Evolutionary conservation across 768 basidiomycete species (phyloP).

Genomic region (Psilocybe cubensis): DNA sequence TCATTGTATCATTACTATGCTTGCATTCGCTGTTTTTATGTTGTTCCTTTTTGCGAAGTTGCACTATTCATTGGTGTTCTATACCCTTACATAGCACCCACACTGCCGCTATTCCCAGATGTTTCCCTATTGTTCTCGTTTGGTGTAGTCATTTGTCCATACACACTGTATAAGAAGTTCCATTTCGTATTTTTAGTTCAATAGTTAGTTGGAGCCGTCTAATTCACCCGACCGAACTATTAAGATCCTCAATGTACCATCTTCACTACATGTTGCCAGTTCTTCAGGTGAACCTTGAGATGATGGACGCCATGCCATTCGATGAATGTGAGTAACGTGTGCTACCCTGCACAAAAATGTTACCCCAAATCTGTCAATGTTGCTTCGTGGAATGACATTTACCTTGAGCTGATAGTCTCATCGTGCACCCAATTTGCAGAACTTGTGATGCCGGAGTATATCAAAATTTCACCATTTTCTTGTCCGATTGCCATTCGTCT

Average conservation of each 20-base stretch:
- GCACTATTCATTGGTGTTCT: conserved; percentile 62
- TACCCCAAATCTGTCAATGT: background rate
- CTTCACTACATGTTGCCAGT: conserved; percentile 90
- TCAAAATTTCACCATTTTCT: conserved; percentile 76
- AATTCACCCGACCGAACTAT: conserved; percentile 57
- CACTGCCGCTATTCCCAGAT: conserved; percentile 44
- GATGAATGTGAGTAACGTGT: conserved; percentile 81
- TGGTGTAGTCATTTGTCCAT: conserved; percentile 43
- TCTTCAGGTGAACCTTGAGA: conserved; percentile 36
- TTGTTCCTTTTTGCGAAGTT: conserved; percentile 45
- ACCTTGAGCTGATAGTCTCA: conserved; percentile 56
- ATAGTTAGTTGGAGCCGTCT: conserved; percentile 46
- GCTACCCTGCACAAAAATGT: conserved; percentile 49
- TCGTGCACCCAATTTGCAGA: conserved; percentile 50
- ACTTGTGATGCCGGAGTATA: conserved; percentile 50
- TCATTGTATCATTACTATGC: conserved; percentile 89
- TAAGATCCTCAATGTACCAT: conserved; percentile 85
- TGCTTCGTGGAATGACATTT: conserved; percentile 19
- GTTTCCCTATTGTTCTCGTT: conserved; percentile 64
- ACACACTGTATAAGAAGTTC: conserved; percentile 73
- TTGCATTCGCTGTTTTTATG: conserved; percentile 41
- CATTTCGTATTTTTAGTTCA: conserved; percentile 41
- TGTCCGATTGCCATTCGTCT: conserved; percentile 81
- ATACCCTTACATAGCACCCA: conserved; percentile 68
- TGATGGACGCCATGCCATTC: conserved; percentile 76